Evolutionary conservation across 2,329 filamentous ascomycete species (phyloP).

Genomic region (Paracamarosporium sp.): DNA sequence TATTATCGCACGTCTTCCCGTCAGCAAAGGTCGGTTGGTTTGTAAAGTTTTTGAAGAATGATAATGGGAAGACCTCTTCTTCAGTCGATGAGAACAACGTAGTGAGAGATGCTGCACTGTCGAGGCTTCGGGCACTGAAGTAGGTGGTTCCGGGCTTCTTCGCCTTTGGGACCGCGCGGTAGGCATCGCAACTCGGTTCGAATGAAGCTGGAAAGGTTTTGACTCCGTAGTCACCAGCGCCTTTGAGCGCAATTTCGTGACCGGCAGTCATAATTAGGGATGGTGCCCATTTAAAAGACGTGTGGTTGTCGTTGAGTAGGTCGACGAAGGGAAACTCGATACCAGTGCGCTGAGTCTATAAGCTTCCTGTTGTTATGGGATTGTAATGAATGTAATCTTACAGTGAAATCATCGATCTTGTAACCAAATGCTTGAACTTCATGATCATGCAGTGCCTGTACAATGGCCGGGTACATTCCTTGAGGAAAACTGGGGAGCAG

Average conservation of each 20-base stretch:
- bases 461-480: slow-evolving; percentile 61
- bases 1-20: slow-evolving; percentile 52
- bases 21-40: slow-evolving; percentile 61
- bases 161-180: slow-evolving; percentile 38
- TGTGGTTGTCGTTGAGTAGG: slow-evolving; percentile 57
- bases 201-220: slow-evolving; percentile 52
- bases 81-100: slow-evolving; percentile 20
- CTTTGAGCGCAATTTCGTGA: slow-evolving; percentile 53
- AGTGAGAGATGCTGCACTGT: slow-evolving; percentile 25
- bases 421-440: slow-evolving; percentile 56
- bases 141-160: slow-evolving; percentile 28
- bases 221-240: slow-evolving; percentile 57
- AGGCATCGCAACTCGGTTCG: slow-evolving; percentile 59
- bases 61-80: slow-evolving; percentile 45
- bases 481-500: slow-evolving; percentile 58
- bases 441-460: slow-evolving; percentile 60
- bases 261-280: slow-evolving; percentile 55
- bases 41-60: slow-evolving; percentile 59
- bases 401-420: slow-evolving; percentile 57
- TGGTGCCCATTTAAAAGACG: slow-evolving; percentile 60
- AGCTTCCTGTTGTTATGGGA: slow-evolving; percentile 11
- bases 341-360: slow-evolving; percentile 52
- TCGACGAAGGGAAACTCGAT: slow-evolving; percentile 65
- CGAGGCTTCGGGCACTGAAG: slow-evolving; percentile 24
- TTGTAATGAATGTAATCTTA: slow-evolving; percentile 38